A percentile compares a stretch with the other conserved stretches of the same genome.
Conservation (phyloP, 2,329 filamentous ascomycete genomes). For the Bipolaris oryzae region DNA sequence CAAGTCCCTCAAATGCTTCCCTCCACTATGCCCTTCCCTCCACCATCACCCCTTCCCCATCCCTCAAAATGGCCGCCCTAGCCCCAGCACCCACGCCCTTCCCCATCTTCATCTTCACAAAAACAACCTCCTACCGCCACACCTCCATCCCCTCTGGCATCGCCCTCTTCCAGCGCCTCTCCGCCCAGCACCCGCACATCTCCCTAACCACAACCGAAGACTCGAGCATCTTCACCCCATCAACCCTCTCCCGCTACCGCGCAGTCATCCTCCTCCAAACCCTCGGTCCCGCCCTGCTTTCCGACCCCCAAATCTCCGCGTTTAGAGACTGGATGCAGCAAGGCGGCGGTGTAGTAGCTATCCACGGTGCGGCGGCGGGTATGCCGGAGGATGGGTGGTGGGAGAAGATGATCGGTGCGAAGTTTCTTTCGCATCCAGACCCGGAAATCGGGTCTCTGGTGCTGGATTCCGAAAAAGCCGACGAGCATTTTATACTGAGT, state of each 20-base stretch:
- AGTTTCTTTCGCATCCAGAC: slow-evolving; percentile 36
- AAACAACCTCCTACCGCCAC: slow-evolving; percentile 38
- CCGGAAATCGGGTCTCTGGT: slow-evolving; percentile 27
- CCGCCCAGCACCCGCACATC: neutral
- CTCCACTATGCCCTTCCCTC: too few species aligned
- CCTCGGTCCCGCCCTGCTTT: slow-evolving; percentile 24
- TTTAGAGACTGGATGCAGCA: slow-evolving; percentile 22
- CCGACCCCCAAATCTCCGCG: slow-evolving; percentile 14
- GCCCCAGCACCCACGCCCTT: neutral
- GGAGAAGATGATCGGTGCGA: slow-evolving; percentile 28
- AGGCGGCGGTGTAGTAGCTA: slow-evolving; percentile 34
- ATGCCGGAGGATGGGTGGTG: slow-evolving; percentile 34
- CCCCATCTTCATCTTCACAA: slow-evolving; percentile 34
- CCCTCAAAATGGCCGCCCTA: neutral
- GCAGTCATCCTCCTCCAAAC: slow-evolving; percentile 27
- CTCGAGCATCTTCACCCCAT: slow-evolving; percentile 16
- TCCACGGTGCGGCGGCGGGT: slow-evolving; percentile 36
- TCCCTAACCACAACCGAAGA: slow-evolving; percentile 29
- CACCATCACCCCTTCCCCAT: too few species aligned
- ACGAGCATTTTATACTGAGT: slow-evolving; percentile 16
- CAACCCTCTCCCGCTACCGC: slow-evolving; percentile 11
- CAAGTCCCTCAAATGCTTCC: too few species aligned
- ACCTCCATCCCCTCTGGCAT: slow-evolving; percentile 31
- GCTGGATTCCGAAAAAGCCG: slow-evolving; percentile 1
- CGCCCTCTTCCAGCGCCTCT: slow-evolving; percentile 16